These are phyloP conservation scores for Sphenostylis stenocarpa DNA, from an alignment of 306 rosid species.

Conservation along the genomic window DNA sequence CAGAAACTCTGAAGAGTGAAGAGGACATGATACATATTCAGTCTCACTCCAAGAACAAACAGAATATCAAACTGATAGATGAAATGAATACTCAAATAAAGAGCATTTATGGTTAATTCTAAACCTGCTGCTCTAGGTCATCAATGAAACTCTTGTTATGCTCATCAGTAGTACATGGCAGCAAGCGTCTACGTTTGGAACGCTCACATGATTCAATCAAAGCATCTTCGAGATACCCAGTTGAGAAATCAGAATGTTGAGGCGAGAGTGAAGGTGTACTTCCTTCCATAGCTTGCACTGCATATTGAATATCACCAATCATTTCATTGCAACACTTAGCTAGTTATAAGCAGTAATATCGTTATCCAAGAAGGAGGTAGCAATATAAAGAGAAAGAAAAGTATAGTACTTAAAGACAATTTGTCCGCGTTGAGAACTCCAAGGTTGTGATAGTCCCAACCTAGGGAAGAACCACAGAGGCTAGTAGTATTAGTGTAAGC, in stretches of 20 bases:
- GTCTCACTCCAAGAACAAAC: conserved; percentile 21
- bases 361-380: conserved; percentile 21
- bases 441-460: conserved; percentile 65
- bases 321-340: conserved; percentile 27
- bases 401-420: conserved; percentile 59
- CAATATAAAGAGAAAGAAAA: conserved; percentile 27
- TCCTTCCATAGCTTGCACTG: conserved; percentile 56
- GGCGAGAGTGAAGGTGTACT: conserved; percentile 45
- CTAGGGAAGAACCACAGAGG: conserved; percentile 58
- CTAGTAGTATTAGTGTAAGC: conserved; percentile 46
- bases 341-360: not conserved
- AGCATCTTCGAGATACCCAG: conserved; percentile 94
- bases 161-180: conserved; percentile 38
- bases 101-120: not conserved
- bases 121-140: conserved; percentile 46
- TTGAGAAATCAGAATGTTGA: conserved; percentile 57
- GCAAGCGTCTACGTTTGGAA: conserved; percentile 75
- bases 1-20: conserved; percentile 52
- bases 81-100: not conserved
- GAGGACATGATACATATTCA: not conserved
- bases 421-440: conserved; percentile 68
- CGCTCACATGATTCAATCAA: conserved; percentile 63
- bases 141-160: conserved; percentile 32
- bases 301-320: conserved; percentile 33
- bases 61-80: not conserved